These are phyloP conservation scores for Groenewaldozyma tartarivorans DNA, from an alignment of 805 yeast genomes.

Conservation along the genomic window DNA sequence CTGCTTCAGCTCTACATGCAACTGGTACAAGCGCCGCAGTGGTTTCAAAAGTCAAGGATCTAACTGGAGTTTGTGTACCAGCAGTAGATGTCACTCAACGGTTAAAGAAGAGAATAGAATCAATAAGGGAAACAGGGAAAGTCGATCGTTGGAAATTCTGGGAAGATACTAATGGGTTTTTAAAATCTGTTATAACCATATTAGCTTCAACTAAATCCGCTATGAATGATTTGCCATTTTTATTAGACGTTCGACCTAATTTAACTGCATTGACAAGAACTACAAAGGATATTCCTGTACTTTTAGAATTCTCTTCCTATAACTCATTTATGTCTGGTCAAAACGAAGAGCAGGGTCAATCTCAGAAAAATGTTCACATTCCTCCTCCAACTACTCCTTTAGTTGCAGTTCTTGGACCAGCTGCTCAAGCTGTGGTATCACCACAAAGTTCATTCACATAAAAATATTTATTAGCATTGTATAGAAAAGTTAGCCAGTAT, in stretches of 20 bases:
- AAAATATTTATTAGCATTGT: too few species aligned
- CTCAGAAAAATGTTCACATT: slow-evolving; percentile 1
- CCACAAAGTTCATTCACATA: slow-evolving; percentile 7
- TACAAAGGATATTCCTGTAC: slow-evolving; percentile 85
- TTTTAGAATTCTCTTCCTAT: slow-evolving; percentile 59
- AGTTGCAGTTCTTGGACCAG: slow-evolving; percentile 31
- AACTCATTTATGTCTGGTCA: slow-evolving; percentile 18
- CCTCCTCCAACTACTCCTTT: slow-evolving; percentile 30
- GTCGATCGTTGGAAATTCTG: slow-evolving; percentile 58
- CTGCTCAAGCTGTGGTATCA: slow-evolving; percentile 29
- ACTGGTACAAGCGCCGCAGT: slow-evolving; percentile 31
- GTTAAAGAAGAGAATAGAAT: slow-evolving; percentile 44
- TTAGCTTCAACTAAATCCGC: slow-evolving; percentile 75
- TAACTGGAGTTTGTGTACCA: slow-evolving; percentile 64
- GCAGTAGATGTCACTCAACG: slow-evolving; percentile 77
- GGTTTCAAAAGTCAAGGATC: slow-evolving; percentile 61
- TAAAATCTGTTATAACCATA: slow-evolving; percentile 75
- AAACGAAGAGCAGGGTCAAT: slow-evolving; percentile 2
- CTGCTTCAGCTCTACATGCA: slow-evolving; percentile 28
- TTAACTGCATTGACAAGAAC: slow-evolving; percentile 77
- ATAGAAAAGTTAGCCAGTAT: too few species aligned
- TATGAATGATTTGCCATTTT: slow-evolving; percentile 69
- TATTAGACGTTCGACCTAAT: slow-evolving; percentile 71
- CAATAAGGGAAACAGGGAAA: slow-evolving; percentile 40
- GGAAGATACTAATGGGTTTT: slow-evolving; percentile 75